Percentiles rank a stretch among this genome's conserved stretches.
phyloP scores from a whole-genome alignment of 2,329 filamentous ascomycete genomes.

The Pseudocercospora ulei region DNA sequence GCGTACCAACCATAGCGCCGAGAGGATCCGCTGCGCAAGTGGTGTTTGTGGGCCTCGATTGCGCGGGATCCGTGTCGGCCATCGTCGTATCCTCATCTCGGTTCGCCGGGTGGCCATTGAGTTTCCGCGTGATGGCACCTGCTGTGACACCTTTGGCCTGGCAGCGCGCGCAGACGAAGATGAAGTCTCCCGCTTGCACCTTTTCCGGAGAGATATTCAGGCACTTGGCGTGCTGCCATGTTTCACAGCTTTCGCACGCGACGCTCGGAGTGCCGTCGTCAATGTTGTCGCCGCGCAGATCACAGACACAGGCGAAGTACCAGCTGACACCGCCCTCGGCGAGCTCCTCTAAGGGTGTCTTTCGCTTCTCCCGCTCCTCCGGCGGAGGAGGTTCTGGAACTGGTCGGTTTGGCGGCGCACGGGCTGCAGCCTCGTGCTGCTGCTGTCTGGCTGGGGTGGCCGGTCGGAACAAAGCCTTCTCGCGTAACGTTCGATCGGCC shows the following conservation, averaged over 20 bases:
- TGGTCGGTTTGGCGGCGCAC: constrained; percentile 1
- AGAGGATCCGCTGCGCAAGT: not conserved
- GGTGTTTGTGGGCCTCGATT: not conserved
- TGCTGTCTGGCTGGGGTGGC: not conserved
- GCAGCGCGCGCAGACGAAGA: constrained; percentile 4
- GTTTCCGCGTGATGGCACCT: not conserved
- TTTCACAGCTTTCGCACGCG: constrained; percentile 6
- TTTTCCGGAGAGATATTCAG: constrained; percentile 3
- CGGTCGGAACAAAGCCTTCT: constrained; percentile 2
- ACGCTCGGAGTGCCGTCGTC: constrained; percentile 2
- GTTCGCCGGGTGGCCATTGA: not conserved
- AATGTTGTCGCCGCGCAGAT: constrained; percentile 4
- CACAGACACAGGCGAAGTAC: constrained; percentile 3
- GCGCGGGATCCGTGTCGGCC: not conserved
- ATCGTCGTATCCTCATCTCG: constrained; percentile 3
- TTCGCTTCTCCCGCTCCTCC: constrained; percentile 2
- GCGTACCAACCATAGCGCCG: constrained; percentile 5
- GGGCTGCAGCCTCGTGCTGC: not conserved
- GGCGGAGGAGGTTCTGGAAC: not conserved
- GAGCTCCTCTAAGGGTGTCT: constrained; percentile 1
- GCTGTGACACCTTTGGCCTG: not conserved
- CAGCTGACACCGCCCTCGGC: constrained; percentile 4
- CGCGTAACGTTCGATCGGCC: constrained; percentile 2
- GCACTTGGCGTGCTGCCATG: constrained; percentile 6
- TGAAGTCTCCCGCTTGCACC: constrained; percentile 3